These are phyloP conservation scores for Boletus mariae DNA, from an alignment of 1,284 basidiomycete genomes.

Conservation along the genomic window DNA sequence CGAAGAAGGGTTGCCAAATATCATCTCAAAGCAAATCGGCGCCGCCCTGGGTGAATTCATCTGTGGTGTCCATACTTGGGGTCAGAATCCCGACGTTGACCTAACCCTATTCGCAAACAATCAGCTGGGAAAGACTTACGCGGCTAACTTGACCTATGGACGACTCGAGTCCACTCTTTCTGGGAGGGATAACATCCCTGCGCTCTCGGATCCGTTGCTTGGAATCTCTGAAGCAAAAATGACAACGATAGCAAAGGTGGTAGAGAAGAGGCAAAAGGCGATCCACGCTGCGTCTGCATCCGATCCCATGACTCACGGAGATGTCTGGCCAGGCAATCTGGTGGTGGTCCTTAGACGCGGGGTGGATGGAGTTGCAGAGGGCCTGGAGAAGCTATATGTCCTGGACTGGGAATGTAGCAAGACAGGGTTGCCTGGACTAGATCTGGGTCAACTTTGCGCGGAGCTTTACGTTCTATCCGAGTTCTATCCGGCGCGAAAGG, in stretches of 20 bases:
- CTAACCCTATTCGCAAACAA: constrained; percentile 40
- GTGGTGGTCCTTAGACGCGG: constrained; percentile 36
- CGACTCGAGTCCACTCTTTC: constrained; percentile 44
- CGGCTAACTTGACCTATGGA: constrained; percentile 46
- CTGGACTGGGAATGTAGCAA: constrained; percentile 61
- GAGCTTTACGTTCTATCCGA: constrained; percentile 48
- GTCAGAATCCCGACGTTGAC: constrained; percentile 31
- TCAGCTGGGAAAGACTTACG: constrained; percentile 40
- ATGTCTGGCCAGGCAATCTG: constrained; percentile 67
- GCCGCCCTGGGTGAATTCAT: constrained; percentile 49
- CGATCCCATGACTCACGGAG: constrained; percentile 40
- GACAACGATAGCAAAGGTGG: constrained; percentile 35
- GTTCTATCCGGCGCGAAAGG: constrained; percentile 40
- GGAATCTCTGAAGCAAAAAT: constrained; percentile 37
- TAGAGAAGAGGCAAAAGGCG: constrained; percentile 31
- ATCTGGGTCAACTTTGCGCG: constrained; percentile 58
- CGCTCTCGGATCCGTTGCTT: constrained; percentile 41
- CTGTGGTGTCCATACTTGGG: constrained; percentile 44
- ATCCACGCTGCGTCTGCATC: constrained; percentile 37
- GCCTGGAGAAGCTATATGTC: constrained; percentile 41
- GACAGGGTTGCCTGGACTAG: constrained; percentile 48
- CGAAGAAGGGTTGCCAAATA: constrained; percentile 32
- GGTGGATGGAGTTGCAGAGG: constrained; percentile 20
- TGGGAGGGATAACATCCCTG: constrained; percentile 31
- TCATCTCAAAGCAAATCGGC: constrained; percentile 45